Evolutionary conservation across 176 grass and related monocot species (phyloP).

Genomic region (sorghum (Sorghum bicolor)): DNA sequence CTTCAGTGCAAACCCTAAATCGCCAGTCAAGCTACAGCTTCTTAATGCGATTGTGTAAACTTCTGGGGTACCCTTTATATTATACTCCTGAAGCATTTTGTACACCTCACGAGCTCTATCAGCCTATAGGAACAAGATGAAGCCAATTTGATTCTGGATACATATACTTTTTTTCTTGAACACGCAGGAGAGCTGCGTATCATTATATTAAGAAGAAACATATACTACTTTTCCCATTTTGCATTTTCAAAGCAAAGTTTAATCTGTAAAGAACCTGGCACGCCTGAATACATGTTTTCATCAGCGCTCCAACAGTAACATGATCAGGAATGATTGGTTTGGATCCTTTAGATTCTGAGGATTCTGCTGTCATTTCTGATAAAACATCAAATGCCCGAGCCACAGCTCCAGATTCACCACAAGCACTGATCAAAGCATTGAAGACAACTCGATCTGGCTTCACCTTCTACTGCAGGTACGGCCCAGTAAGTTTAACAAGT

Average conservation of each 20-base stretch:
- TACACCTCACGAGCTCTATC: slow-evolving; percentile 83
- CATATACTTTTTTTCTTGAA: too few relatives aligned
- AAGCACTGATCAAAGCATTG: slow-evolving; percentile 98
- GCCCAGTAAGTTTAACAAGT: slow-evolving; percentile 56
- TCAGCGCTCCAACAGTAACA: slow-evolving; percentile 89
- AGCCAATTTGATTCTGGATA: slow-evolving; percentile 11
- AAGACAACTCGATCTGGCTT: slow-evolving; percentile 99
- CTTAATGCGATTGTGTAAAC: slow-evolving; percentile 95
- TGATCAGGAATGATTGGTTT: slow-evolving; percentile 87
- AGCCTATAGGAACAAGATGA: slow-evolving; percentile 48
- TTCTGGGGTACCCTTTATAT: slow-evolving; percentile 87
- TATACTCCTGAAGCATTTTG: slow-evolving; percentile 84
- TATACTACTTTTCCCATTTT: slow-evolving; percentile 14
- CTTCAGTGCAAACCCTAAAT: slow-evolving; percentile 82
- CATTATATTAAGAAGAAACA: too few relatives aligned
- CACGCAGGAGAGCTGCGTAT: too few relatives aligned
- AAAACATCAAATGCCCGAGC: slow-evolving; percentile 99
- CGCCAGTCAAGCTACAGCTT: slow-evolving; percentile 90
- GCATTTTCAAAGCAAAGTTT: slow-evolving; percentile 18
- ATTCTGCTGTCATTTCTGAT: slow-evolving; percentile 82
- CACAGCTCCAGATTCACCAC: slow-evolving; percentile 93
- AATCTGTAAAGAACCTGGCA: slow-evolving; percentile 55
- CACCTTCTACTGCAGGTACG: slow-evolving; percentile 93
- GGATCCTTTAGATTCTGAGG: slow-evolving; percentile 52
- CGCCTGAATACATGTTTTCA: slow-evolving; percentile 90